Percentiles rank a stretch among this genome's conserved stretches.
phyloP scores from a whole-genome alignment of 805 yeast species.

The Sugiyamaella valdiviana region DNA sequence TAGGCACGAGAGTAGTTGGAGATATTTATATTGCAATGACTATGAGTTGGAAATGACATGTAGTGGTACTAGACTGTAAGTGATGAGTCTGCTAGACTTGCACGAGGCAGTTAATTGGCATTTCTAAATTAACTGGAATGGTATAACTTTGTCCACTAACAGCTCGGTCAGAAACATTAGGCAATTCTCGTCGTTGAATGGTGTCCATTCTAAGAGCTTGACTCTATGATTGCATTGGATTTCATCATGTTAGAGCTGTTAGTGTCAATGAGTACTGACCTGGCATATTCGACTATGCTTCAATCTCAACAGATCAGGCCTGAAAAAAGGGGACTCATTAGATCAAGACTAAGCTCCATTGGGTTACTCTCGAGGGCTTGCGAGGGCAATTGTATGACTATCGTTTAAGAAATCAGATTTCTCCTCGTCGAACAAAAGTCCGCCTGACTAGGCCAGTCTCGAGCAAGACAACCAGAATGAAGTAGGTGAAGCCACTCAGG shows the following conservation, averaged over 20 bases:
- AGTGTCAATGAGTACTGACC: slow-evolving; percentile 10
- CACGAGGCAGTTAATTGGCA: too few species aligned
- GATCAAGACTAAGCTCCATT: slow-evolving; percentile 34
- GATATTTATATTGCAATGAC: not conserved
- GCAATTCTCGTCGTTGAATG: slow-evolving; percentile 21
- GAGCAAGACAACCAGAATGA: slow-evolving; percentile 1
- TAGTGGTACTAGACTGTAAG: too few species aligned
- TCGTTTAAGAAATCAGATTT: slow-evolving; percentile 17
- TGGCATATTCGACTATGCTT: slow-evolving; percentile 26
- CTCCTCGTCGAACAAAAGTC: slow-evolving; percentile 15
- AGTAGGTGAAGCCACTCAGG: slow-evolving; percentile 6
- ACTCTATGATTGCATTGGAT: slow-evolving; percentile 30
- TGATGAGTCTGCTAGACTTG: too few species aligned
- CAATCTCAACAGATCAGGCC: slow-evolving; percentile 12
- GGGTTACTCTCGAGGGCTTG: slow-evolving; percentile 22
- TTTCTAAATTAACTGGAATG: too few species aligned
- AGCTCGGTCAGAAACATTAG: slow-evolving; percentile 12
- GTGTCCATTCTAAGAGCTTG: slow-evolving; percentile 29
- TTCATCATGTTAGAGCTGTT: slow-evolving; percentile 23
- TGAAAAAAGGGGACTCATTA: slow-evolving; percentile 15
- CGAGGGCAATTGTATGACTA: slow-evolving; percentile 32
- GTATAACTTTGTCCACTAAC: not conserved
- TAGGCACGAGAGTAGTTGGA: not conserved
- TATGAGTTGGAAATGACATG: not conserved
- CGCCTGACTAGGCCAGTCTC: slow-evolving; percentile 5